These are phyloP conservation scores for Ganoderma multipileum DNA, from an alignment of 1,284 basidiomycete genomes.

Conservation along the genomic window DNA sequence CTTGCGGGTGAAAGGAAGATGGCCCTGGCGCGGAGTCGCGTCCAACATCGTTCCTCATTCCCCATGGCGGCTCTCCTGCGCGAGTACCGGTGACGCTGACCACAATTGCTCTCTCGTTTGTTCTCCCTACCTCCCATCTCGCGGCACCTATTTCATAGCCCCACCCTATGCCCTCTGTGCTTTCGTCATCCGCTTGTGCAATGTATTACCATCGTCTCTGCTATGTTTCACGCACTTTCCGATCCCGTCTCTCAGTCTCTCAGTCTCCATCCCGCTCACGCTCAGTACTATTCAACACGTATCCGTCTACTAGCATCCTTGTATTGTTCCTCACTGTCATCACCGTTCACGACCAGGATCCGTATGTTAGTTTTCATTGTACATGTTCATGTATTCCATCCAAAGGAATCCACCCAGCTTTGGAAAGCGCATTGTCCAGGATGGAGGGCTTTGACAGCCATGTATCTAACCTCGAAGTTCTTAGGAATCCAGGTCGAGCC, in stretches of 20 bases:
- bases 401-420: slow-evolving; percentile 9
- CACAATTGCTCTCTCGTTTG: not conserved
- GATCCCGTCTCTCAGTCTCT: slow-evolving; percentile 5
- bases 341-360: slow-evolving; percentile 11
- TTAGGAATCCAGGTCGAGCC: too few species aligned
- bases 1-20: slow-evolving; percentile 57
- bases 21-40: slow-evolving; percentile 32
- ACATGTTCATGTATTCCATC: slow-evolving; percentile 19
- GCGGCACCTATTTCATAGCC: not conserved
- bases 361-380: slow-evolving; percentile 26
- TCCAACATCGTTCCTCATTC: slow-evolving; percentile 31
- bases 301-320: slow-evolving; percentile 24
- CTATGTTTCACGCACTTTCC: slow-evolving; percentile 14
- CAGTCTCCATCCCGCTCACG: slow-evolving; percentile 19
- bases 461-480: not conserved
- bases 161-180: slow-evolving; percentile 9
- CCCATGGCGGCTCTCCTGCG: slow-evolving; percentile 32
- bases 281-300: slow-evolving; percentile 19
- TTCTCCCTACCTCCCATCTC: not conserved
- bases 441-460: not conserved
- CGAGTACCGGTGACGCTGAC: slow-evolving; percentile 33
- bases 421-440: not conserved
- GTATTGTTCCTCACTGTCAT: slow-evolving; percentile 25
- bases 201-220: slow-evolving; percentile 32
- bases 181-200: slow-evolving; percentile 16